phyloP scores from a whole-genome alignment of 768 basidiomycete species.

The Suillus sp. region DNA sequence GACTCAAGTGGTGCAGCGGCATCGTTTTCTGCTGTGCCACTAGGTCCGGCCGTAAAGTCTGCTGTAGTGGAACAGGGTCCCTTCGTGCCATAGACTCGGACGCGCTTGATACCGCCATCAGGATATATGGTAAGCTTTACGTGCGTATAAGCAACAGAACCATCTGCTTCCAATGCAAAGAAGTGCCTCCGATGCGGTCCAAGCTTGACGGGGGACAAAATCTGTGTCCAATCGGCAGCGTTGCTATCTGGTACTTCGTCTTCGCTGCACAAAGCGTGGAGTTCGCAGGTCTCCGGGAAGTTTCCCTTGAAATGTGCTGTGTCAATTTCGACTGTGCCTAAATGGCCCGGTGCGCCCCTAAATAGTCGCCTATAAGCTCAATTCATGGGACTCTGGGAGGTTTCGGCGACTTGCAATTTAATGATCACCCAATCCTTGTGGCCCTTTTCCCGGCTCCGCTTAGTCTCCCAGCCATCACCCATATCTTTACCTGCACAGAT shows the following conservation, averaged over 20 bases:
- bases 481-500: slow-evolving; percentile 69
- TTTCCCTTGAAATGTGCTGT: slow-evolving; percentile 96
- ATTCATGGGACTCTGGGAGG: background rate
- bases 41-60: background rate
- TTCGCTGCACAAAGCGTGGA: slow-evolving; percentile 55
- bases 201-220: slow-evolving; percentile 77
- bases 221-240: slow-evolving; percentile 60
- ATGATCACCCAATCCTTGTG: slow-evolving; percentile 94
- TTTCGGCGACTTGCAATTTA: slow-evolving; percentile 63
- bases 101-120: slow-evolving; percentile 93
- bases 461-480: slow-evolving; percentile 99
- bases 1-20: slow-evolving; percentile 14
- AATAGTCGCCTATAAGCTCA: slow-evolving; percentile 4
- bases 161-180: slow-evolving; percentile 76
- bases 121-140: slow-evolving; percentile 88
- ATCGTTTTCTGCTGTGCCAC: slow-evolving; percentile 2
- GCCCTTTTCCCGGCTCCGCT: slow-evolving; percentile 73
- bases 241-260: slow-evolving; percentile 41
- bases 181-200: slow-evolving; percentile 90
- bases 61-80: slow-evolving; percentile 29
- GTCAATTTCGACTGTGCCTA: slow-evolving; percentile 86
- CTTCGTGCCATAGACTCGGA: slow-evolving; percentile 77
- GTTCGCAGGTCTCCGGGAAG: slow-evolving; percentile 85
- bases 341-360: slow-evolving; percentile 72
- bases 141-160: slow-evolving; percentile 69